phyloP scores from a whole-genome alignment of 257 asterid genomes.

The Salvia hispanica region DNA sequence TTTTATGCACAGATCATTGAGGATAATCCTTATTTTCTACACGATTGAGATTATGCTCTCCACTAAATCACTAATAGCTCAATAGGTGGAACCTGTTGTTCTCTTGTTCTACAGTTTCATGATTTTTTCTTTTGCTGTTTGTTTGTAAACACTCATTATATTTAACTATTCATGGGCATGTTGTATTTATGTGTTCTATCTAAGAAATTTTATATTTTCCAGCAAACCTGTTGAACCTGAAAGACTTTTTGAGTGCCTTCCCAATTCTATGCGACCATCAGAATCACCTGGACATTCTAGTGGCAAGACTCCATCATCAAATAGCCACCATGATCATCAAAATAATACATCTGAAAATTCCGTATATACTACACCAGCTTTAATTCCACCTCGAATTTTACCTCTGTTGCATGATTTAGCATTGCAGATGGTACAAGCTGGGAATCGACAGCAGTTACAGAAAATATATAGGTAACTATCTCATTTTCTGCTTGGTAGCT shows the following conservation, averaged over 20 bases:
- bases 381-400: slow-evolving; percentile 88
- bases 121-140: slow-evolving; percentile 10
- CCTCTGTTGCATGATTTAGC: slow-evolving; percentile 96
- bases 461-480: slow-evolving; percentile 73
- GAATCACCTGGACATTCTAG: slow-evolving; percentile 81
- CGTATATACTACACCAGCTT: slow-evolving; percentile 81
- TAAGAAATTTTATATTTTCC: slow-evolving; percentile 33
- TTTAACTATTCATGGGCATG: slow-evolving; percentile 5
- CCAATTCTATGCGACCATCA: slow-evolving; percentile 93
- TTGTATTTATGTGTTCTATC: slow-evolving; percentile 14
- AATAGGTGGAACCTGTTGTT: not conserved
- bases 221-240: slow-evolving; percentile 99
- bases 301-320: slow-evolving; percentile 68
- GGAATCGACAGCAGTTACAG: slow-evolving; percentile 77
- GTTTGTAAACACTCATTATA: slow-evolving; percentile 23
- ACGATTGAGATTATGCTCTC: slow-evolving; percentile 12
- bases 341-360: slow-evolving; percentile 57
- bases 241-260: slow-evolving; percentile 97
- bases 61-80: not conserved
- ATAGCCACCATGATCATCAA: slow-evolving; percentile 68
- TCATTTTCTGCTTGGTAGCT: slow-evolving; percentile 19
- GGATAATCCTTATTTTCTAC: not conserved
- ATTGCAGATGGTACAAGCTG: slow-evolving; percentile 93
- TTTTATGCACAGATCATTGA: slow-evolving; percentile 13
- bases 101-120: slow-evolving; percentile 14